Conservation (phyloP, 495 filamentous ascomycete genomes). For the Staphylotrichum longicolle region DNA sequence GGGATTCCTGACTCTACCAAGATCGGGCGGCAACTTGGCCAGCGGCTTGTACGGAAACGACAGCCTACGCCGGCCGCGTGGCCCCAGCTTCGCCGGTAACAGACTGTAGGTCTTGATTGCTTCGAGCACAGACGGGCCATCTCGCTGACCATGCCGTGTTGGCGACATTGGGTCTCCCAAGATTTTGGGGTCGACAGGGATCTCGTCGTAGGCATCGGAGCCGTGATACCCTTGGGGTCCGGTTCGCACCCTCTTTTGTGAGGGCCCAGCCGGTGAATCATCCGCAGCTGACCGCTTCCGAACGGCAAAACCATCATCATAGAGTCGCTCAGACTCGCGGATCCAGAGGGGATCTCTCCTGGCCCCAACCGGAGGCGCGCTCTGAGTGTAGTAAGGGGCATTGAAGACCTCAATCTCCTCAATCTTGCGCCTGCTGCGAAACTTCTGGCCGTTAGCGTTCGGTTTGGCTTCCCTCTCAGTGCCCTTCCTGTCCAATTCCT, state of each 20-base stretch:
- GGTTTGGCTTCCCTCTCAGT: conserved; percentile 22
- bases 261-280: conserved; percentile 14
- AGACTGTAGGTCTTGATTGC: conserved; percentile 35
- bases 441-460: conserved; percentile 33
- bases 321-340: conserved; percentile 16
- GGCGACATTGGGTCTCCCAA: background rate
- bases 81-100: conserved; percentile 26
- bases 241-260: conserved; percentile 22
- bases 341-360: conserved; percentile 26
- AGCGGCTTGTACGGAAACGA: conserved; percentile 17
- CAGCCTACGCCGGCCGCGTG: conserved; percentile 15
- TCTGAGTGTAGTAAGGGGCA: conserved; percentile 38
- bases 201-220: conserved; percentile 6
- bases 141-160: conserved; percentile 1
- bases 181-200: conserved; percentile 21
- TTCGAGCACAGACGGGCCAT: conserved; percentile 29
- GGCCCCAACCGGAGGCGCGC: conserved; percentile 12
- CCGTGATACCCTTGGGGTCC: background rate
- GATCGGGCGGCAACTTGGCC: conserved; percentile 24
- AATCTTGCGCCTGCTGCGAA: conserved; percentile 33
- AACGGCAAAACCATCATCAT: background rate
- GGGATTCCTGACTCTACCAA: conserved; percentile 33
- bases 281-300: conserved; percentile 24
- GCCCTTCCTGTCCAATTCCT: conserved; percentile 26
- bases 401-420: conserved; percentile 38